phyloP scores from a whole-genome alignment of 768 basidiomycete species.

The Macrolepiota fuliginosa region DNA sequence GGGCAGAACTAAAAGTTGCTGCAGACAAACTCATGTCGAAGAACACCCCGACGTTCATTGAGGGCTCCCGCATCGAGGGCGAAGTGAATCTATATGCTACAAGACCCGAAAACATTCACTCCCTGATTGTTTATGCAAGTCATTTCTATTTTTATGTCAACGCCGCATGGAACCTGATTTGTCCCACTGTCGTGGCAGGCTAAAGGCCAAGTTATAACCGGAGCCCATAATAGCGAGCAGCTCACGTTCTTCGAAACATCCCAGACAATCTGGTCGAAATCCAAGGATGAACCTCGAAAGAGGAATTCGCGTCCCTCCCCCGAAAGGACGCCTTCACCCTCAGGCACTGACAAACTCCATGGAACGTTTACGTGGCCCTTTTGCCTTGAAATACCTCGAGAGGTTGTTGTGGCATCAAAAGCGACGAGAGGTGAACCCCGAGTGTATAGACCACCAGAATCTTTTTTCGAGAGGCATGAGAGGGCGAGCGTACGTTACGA shows the following conservation, averaged over 20 bases:
- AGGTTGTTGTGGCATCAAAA: slow-evolving; percentile 23
- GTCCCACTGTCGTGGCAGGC: slow-evolving; percentile 23
- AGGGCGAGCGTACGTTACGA: slow-evolving; percentile 36
- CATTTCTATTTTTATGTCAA: slow-evolving; percentile 9
- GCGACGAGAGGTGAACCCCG: slow-evolving; percentile 17
- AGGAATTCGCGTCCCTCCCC: slow-evolving; percentile 6
- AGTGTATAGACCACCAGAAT: slow-evolving; percentile 33
- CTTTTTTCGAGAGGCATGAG: slow-evolving; percentile 35
- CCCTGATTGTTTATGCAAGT: slow-evolving; percentile 47
- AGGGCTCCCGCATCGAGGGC: slow-evolving; percentile 33
- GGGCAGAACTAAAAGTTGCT: slow-evolving; percentile 44
- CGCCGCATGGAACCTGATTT: not conserved
- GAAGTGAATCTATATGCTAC: slow-evolving; percentile 31
- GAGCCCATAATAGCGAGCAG: slow-evolving; percentile 30
- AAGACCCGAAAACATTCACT: slow-evolving; percentile 43
- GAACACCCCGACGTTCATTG: slow-evolving; percentile 30
- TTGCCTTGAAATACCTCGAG: slow-evolving; percentile 36
- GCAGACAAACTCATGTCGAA: slow-evolving; percentile 40
- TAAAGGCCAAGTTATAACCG: slow-evolving; percentile 36
- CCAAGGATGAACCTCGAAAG: slow-evolving; percentile 27
- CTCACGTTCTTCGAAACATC: slow-evolving; percentile 32
- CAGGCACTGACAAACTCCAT: slow-evolving; percentile 24
- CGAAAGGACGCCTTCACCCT: not conserved
- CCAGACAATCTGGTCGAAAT: slow-evolving; percentile 35
- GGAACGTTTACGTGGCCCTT: slow-evolving; percentile 38